Evolutionary conservation across 139 green algal genomes (phyloP), one percentile per base, ranked within the genome.

Genomic region (Chlamydomonas incerta): DNA sequence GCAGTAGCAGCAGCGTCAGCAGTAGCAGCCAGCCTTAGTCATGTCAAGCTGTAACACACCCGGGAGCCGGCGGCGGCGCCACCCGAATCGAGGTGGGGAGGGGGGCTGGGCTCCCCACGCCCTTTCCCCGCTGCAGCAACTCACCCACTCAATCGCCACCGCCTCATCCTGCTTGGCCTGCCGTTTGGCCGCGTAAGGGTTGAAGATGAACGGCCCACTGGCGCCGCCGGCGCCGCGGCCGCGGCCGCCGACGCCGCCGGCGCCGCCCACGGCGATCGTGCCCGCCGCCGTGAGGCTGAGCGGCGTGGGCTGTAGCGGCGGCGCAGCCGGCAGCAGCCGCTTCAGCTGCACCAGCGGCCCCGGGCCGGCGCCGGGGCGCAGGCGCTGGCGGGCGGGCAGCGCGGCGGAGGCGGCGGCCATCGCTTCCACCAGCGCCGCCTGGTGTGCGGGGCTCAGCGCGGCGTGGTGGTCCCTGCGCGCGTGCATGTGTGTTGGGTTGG

Each of bases 161-260:
- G 63, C 83, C 37, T 87, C 82, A 15, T 74, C 35, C 26, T 63
- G 33, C 35, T 81, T 80, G 33, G 74, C 69, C 65, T 88, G 68
- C n/a, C 89, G 72, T 75, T 92, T 94, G 2, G 82, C 91, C 0
- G 87, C 68, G 72, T 94, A 94, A 1, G 94, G 86, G 29, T 95
- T 94, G 82, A 96, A 97, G 52, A 97, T 93, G 81, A 97, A 97
- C 0, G 91, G 94, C 24, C 87, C 87, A 17, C 58, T 37, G 50
- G 8, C 23, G n/a, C 60, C 50, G 58, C 76, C 34, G 26, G 28
- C 66, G 41, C 67, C 67, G 69, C 75, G 55, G 11, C 57, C 70
- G 35, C 67, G 33, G 0, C 68, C 47, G 29, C 82, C 70, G 21
- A 35, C 74, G 31, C 37, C 75, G 37, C 33, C 63, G 5, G n/a